Percentiles rank a stretch among this genome's conserved stretches.
Conservation (phyloP, 805 yeast genomes). For the Pichia cephalocereana region DNA sequence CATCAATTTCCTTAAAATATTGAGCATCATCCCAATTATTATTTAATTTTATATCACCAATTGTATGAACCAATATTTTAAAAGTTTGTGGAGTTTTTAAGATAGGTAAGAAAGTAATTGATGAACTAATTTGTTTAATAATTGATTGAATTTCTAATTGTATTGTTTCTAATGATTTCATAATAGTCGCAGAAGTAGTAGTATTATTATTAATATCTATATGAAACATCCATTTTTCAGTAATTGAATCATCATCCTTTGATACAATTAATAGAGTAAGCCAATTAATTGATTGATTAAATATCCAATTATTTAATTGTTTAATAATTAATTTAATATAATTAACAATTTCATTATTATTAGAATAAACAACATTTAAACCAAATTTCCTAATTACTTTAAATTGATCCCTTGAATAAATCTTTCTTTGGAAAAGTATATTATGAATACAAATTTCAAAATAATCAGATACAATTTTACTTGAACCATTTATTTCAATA, state of each 20-base stretch:
- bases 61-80: constrained; percentile 77
- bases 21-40: constrained; percentile 66
- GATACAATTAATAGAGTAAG: constrained; percentile 67
- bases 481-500: constrained; percentile 54
- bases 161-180: constrained; percentile 31
- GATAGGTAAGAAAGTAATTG: constrained; percentile 77
- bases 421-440: constrained; percentile 80
- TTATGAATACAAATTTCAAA: constrained; percentile 75
- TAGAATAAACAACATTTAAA: constrained; percentile 58
- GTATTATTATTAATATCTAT: constrained; percentile 21
- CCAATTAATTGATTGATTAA: constrained; percentile 55
- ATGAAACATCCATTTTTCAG: constrained; percentile 84
- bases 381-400: constrained; percentile 71
- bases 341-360: constrained; percentile 64
- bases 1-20: constrained; percentile 42
- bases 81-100: constrained; percentile 60
- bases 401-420: constrained; percentile 84
- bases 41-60: constrained; percentile 58
- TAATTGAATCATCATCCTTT: constrained; percentile 54
- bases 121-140: constrained; percentile 80
- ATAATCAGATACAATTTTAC: constrained; percentile 72
- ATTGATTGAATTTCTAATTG: constrained; percentile 78
- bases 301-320: constrained; percentile 69
- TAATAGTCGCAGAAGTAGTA: no score
- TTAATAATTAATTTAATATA: constrained; percentile 60